Percentiles rank a stretch among this genome's conserved stretches.
Evolutionary conservation across 2,329 filamentous ascomycete genomes (phyloP).

Genomic region (Teratosphaeriaceae sp.): DNA sequence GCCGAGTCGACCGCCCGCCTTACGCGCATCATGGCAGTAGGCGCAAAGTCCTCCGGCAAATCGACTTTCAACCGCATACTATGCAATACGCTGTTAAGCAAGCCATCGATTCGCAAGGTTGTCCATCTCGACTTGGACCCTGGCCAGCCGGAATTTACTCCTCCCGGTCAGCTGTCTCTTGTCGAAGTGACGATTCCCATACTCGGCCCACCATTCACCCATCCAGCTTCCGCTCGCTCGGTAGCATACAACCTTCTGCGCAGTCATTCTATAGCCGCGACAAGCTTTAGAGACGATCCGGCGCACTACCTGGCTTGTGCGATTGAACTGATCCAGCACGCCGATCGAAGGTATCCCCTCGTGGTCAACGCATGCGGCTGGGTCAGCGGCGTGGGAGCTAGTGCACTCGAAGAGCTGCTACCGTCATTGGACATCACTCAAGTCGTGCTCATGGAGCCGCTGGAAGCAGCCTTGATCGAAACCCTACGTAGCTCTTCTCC

Average conservation of each 20-base stretch:
- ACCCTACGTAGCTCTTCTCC: conserved; percentile 15
- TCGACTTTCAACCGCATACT: conserved; percentile 66
- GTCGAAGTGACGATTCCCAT: conserved; percentile 55
- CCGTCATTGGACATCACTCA: conserved; percentile 49
- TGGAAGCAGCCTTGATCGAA: conserved; percentile 45
- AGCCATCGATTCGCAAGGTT: conserved; percentile 20
- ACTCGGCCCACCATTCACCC: conserved; percentile 61
- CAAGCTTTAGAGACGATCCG: conserved; percentile 59
- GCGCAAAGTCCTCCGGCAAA: conserved; percentile 67
- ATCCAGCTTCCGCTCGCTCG: conserved; percentile 35
- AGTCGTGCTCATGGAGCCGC: conserved; percentile 62
- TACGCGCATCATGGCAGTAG: conserved; percentile 54
- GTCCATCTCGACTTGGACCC: conserved; percentile 70
- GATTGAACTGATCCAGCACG: conserved; percentile 55
- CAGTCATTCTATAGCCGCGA: conserved; percentile 60
- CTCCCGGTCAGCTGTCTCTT: conserved; percentile 64
- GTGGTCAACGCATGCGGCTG: conserved; percentile 71
- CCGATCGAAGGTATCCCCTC: conserved; percentile 46
- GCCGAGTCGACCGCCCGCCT: conserved; percentile 30
- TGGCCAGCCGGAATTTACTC: conserved; percentile 67
- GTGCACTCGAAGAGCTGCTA: conserved; percentile 55
- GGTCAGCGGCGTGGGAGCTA: conserved; percentile 63
- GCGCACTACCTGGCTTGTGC: conserved; percentile 61
- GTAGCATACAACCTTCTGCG: conserved; percentile 41
- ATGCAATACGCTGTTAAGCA: conserved; percentile 59